These are phyloP conservation scores for Alectoria sarmentosa DNA, from an alignment of 495 filamentous ascomycete species.

Conservation along the genomic window DNA sequence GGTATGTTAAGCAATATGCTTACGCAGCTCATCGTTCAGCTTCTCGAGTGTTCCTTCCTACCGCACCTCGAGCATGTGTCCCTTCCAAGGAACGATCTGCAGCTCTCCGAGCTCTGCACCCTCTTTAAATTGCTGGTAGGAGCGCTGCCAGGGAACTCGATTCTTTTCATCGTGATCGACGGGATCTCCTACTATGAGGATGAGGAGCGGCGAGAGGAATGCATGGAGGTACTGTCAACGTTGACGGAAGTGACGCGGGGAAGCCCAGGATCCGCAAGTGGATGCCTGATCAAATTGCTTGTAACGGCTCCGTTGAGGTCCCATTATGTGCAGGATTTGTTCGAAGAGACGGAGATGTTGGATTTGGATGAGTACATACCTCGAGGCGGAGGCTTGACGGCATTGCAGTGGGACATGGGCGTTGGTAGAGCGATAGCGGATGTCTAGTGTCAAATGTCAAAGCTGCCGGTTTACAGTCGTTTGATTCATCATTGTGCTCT, in stretches of 20 bases:
- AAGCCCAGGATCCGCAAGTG: background rate
- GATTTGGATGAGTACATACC: conserved; percentile 4
- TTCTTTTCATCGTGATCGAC: conserved; percentile 8
- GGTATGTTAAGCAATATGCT: conserved; percentile 12
- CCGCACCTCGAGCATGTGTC: background rate
- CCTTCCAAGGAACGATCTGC: background rate
- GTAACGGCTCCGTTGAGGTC: background rate
- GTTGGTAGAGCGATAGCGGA: background rate
- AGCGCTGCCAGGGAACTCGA: background rate
- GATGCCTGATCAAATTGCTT: background rate
- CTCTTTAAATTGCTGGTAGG: background rate
- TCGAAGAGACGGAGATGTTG: background rate
- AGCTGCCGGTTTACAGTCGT: background rate
- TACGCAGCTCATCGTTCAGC: conserved; percentile 7
- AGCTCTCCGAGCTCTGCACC: background rate
- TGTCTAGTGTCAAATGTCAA: background rate
- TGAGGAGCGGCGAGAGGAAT: conserved; percentile 4
- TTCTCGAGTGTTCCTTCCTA: background rate
- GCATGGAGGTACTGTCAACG: background rate
- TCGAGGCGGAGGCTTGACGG: conserved; percentile 7
- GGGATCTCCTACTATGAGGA: conserved; percentile 13
- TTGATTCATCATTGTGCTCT: background rate
- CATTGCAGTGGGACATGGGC: conserved; percentile 3
- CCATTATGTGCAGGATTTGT: background rate
- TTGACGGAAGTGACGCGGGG: background rate